Evolutionary conservation across 495 filamentous ascomycete genomes (phyloP), one percentile per base, ranked within the genome.

Genomic region (Penicillium simplicissimum): DNA sequence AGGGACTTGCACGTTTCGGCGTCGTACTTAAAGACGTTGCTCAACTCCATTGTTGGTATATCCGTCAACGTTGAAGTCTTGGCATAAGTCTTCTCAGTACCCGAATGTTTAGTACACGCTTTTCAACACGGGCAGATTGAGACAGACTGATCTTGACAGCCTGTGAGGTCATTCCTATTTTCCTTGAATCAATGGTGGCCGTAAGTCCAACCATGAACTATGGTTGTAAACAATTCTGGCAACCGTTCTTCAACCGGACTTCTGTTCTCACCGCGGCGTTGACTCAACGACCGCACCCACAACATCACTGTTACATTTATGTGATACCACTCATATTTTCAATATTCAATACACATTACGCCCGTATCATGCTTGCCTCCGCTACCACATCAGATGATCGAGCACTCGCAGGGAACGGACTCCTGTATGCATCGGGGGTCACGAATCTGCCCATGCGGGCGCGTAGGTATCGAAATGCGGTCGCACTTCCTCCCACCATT

Each of bases 231-330:
- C 43, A 2, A 48, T 48, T 48, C 43, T 48, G 19, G 43, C 23
- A 48, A 48, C 43, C 43, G 43, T 28, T 28, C 17, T 48, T 48
- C 43, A 23, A 48, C 43, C 3, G 19, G 19, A 48, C 43, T 48
- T 48, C 43, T 48, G 43, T 48, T 48, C 43, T 48, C 43, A 25
- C 43, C 17, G 43, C 43, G 43, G 43, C 43, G 43, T 25, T 25
- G 13, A 28, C 43, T 23, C 43, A 48, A 48, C 43, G 43, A 48
- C 43, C 43, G 8, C 43, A 28, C 43, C 43, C n/a, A 28, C 43
- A 48, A 48, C 43, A 25, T 25, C 43, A 21, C 23, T 4, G 43
- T 48, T 25, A 4, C 43, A 48, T 48, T 48, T 28, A 48, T 48
- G 43, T 25, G 43, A 48, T 48, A 48, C 25, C 19, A 48, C 43